phyloP scores from a whole-genome alignment of 2,329 filamentous ascomycete genomes.

The Phialophora tarda region DNA sequence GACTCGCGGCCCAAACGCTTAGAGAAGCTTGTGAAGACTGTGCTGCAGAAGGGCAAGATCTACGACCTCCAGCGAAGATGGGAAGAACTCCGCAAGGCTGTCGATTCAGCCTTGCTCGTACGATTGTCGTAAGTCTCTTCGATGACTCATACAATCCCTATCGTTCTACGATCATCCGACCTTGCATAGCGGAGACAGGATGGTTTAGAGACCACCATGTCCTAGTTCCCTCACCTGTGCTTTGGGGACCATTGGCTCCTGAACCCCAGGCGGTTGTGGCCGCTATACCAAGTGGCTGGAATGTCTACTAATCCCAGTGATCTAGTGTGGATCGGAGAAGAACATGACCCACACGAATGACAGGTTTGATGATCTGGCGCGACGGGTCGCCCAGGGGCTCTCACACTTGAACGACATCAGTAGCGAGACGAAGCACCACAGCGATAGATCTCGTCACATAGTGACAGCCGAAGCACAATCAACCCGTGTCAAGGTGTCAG shows the following conservation, averaged over 20 bases:
- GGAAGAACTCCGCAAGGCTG: neutral
- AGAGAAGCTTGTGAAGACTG: conserved; percentile 3
- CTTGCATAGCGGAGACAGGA: neutral
- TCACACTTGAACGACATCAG: neutral
- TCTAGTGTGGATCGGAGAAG: neutral
- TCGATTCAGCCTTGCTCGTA: neutral
- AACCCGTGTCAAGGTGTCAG: neutral
- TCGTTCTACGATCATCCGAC: neutral
- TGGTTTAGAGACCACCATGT: neutral
- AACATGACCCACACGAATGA: neutral
- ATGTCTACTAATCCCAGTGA: neutral
- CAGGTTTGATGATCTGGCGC: neutral
- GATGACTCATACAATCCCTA: neutral
- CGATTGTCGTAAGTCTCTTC: neutral
- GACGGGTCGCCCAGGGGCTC: neutral
- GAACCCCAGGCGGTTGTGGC: neutral
- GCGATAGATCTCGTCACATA: neutral
- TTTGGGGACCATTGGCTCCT: neutral
- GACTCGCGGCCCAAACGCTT: neutral
- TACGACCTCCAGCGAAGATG: neutral
- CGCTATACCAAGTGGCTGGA: neutral
- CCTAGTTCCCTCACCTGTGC: neutral
- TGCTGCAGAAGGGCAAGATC: conserved; percentile 5
- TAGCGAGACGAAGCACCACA: neutral
- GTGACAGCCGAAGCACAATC: neutral